Base-by-base conservation (phyloP, 495 filamentous ascomycete genomes). In the Tuber borchii region DNA sequence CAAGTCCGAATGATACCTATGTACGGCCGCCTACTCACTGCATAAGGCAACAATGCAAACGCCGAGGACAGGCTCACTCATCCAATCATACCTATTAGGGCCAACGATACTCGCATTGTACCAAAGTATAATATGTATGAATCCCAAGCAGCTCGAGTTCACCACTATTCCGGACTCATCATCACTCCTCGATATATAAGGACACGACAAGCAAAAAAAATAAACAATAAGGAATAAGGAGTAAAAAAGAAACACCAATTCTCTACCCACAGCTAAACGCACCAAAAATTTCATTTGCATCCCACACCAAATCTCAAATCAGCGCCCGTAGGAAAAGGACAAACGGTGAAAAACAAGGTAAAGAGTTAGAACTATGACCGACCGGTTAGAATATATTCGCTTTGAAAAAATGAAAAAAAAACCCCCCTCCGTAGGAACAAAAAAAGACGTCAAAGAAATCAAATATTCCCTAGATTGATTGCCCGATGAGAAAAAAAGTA, bases 221-320 rank as follows among this genome's bases (percentile, higher is more conserved):
- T 42, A 72, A 78, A 34, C 34, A 71, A 73, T 37, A 74, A 37
- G 68, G 31, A 6, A 34, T 48, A 70, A 73, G 26, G 42, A 70
- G 5, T 17, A 14, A 6, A 70, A 44, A 42, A 20, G 42, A 43
- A 78, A 74, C 51, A 74, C 71, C 70, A 51, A 69, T 79, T 79
- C 76, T 76, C 78, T 77, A 65, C 56, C 70, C 78, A 79, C 78
- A 65, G 26, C 34, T 65, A 34, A 65, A 34, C 26, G n/a, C 26
- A 65, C n/a, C 51, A 61, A 61, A 61, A 61, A 61, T 26, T 61
- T 61, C 51, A 61, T 31, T 31, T n/a, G n/a, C 51, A 61, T 34
- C 56, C 26, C 56, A 65, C 56, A 65, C 56, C 56, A 8, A 65
- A 61, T 61, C 14, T 26, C 51, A 61, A 61, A 65, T 34, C 12